phyloP scores from a whole-genome alignment of 2,329 filamentous ascomycete genomes.

The Diaporthe capsici region DNA sequence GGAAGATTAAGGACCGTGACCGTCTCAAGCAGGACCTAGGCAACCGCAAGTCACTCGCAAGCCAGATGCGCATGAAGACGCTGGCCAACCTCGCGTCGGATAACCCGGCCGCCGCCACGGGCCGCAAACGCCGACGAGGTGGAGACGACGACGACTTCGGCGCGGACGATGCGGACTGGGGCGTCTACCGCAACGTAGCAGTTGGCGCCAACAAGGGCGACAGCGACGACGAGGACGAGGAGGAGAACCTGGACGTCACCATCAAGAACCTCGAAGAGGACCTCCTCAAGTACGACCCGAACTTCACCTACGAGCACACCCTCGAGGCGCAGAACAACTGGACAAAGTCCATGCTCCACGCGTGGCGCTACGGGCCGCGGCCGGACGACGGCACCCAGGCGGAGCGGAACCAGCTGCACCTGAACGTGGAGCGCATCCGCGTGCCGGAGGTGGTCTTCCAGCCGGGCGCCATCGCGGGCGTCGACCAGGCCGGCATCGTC shows the following conservation, averaged over 20 bases:
- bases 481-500: constrained; percentile 93
- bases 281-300: constrained; percentile 86
- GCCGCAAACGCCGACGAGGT: constrained; percentile 86
- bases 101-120: constrained; percentile 69
- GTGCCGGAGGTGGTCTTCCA: constrained; percentile 95
- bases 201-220: constrained; percentile 79
- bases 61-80: constrained; percentile 98
- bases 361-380: constrained; percentile 89
- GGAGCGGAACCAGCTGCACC: constrained; percentile 88
- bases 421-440: constrained; percentile 96
- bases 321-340: constrained; percentile 94
- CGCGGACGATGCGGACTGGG: constrained; percentile 98
- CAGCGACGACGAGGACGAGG: constrained; percentile 91
- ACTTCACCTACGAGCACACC: constrained; percentile 93
- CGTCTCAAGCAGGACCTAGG: constrained; percentile 93
- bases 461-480: constrained; percentile 84
- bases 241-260: constrained; percentile 83
- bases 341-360: constrained; percentile 92
- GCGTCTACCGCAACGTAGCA: constrained; percentile 93
- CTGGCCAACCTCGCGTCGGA: constrained; percentile 97
- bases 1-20: constrained; percentile 94
- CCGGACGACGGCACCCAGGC: constrained; percentile 84
- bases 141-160: constrained; percentile 97
- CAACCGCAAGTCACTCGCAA: constrained; percentile 95
- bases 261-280: constrained; percentile 87